Base-by-base conservation (phyloP, 768 basidiomycete species). In the Pleurotus salmoneostramineus region DNA sequence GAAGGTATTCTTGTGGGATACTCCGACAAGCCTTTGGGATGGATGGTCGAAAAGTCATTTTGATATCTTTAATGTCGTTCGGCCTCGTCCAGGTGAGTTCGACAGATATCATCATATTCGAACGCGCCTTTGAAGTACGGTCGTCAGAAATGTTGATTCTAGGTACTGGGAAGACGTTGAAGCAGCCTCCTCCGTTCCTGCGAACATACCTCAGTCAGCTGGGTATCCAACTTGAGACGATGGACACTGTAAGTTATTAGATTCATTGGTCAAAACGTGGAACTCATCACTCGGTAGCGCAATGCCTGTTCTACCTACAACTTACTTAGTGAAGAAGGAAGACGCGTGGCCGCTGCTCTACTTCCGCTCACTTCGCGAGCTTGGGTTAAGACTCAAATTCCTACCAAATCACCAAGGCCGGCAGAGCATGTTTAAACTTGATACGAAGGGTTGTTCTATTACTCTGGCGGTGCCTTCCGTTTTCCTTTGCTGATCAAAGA, bases 291-390 rank as follows among this genome's bases (percentile, higher is more conserved):
- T n/a, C 32, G 12, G 43, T 4, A 91, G 95, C 77, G 92, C 65
- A 97, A 95, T 68, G 96, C 95, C 14, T 95, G 93, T 64, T 89
- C 95, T 31, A 98, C 96, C 0, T 99, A 95, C 71, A 98, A 99
- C 70, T 69, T 99, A 21, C 79, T 99, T 47, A 73, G 89, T 0
- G 96, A 99, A 69, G 96, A 99, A 72, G 96, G 96, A 5, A 79
- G 96, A 54, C 86, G 89, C 27, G 93, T 98, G 10, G 92, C 94
- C 42, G 95, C 92, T 11, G 95, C 95, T 2, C 71, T 97, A n/a
- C 76, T 95, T 15, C 94, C 95, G 3, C 62, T 86, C 14, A 71
- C 74, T 5, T 77, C 79, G 44, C 76, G 74, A 35, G 45, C 70
- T n/a, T 89, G 88, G 89, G 69, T 70, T 45, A 79, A 76, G 65